Conservation (phyloP, 2,329 filamentous ascomycete species). For the Coniochaeta ligniaria region DNA sequence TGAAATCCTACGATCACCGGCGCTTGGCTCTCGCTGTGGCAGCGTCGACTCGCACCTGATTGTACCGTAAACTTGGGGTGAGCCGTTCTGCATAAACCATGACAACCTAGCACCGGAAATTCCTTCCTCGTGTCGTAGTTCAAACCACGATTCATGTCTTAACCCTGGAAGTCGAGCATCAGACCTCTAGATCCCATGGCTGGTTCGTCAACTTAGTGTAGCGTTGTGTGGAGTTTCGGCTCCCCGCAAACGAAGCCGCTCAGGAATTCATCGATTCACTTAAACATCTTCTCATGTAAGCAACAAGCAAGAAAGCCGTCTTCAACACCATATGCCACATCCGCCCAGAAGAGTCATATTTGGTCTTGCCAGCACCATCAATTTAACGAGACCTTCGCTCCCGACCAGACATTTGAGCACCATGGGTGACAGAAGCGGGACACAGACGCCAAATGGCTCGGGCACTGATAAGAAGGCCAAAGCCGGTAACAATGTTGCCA, state of each 20-base stretch:
- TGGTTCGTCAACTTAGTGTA: not conserved
- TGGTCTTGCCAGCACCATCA: not conserved
- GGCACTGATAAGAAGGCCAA: conserved; percentile 1
- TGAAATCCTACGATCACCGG: too few species aligned
- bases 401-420: not conserved
- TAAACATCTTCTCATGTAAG: not conserved
- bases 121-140: not conserved
- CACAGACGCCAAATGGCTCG: not conserved
- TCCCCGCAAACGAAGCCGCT: not conserved
- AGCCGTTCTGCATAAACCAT: not conserved
- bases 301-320: not conserved
- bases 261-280: not conserved
- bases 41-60: not conserved
- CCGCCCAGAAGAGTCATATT: not conserved
- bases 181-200: not conserved
- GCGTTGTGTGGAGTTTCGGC: not conserved
- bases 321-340: not conserved
- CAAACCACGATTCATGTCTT: not conserved
- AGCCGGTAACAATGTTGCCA: conserved; percentile 20
- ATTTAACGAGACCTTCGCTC: not conserved
- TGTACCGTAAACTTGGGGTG: not conserved
- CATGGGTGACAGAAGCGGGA: not conserved
- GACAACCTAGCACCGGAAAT: not conserved
- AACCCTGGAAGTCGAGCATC: not conserved
- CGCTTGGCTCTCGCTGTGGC: not conserved